Conservation (phyloP, 129 eudicot genomes). For the Chrysanthemum makinoi region DNA sequence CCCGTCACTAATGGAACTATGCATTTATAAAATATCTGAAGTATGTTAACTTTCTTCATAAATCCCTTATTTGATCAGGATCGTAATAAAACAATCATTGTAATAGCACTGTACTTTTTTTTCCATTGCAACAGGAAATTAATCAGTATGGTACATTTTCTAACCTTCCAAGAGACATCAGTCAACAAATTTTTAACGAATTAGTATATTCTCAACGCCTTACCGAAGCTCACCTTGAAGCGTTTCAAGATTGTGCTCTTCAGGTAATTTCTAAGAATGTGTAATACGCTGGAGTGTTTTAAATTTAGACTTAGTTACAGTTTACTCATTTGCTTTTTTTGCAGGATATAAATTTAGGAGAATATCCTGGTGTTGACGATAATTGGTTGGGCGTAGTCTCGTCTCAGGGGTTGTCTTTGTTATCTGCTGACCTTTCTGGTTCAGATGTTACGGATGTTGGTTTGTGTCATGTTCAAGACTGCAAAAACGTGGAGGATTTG, state of each 20-base stretch:
- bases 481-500: slow-evolving; percentile 57
- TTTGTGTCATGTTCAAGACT: slow-evolving; percentile 50
- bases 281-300: not conserved
- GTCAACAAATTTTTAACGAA: slow-evolving; percentile 86
- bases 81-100: not conserved
- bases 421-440: slow-evolving; percentile 80
- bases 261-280: slow-evolving; percentile 44
- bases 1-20: slow-evolving; percentile 88
- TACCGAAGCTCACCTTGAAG: slow-evolving; percentile 58
- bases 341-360: slow-evolving; percentile 89
- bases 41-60: slow-evolving; percentile 31
- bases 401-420: slow-evolving; percentile 82
- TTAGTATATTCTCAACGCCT: slow-evolving; percentile 69
- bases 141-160: slow-evolving; percentile 61
- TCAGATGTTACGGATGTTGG: slow-evolving; percentile 86
- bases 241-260: slow-evolving; percentile 93
- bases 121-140: slow-evolving; percentile 57
- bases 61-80: not conserved
- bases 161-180: slow-evolving; percentile 85
- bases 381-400: slow-evolving; percentile 77
- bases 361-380: slow-evolving; percentile 77
- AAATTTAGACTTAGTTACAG: not conserved
- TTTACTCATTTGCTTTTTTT: not conserved
- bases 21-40: slow-evolving; percentile 62
- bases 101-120: not conserved